Evolutionary conservation across 176 grass and related monocot genomes (phyloP), one percentile per base, ranked within the genome.

Genomic region (Oryza glaberrima): DNA sequence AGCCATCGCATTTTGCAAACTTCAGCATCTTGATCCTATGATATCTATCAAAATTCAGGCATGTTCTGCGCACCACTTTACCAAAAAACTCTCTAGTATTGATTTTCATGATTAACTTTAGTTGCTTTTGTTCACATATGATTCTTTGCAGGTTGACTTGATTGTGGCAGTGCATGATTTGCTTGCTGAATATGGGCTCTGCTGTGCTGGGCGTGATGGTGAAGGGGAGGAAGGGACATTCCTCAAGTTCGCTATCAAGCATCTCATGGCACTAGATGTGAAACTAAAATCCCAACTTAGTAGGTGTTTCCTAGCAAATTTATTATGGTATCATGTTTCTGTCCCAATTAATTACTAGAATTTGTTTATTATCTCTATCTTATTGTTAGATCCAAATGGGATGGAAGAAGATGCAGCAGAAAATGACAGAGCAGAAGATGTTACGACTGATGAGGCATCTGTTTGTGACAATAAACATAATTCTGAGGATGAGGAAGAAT

Each of bases 171-270:
- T 98, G 65, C 96, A 98, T 82, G 93, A 98, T 93, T 90, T 98
- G 81, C 89, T 98, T 80, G 93, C 96, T 76, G 96, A 98, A 49
- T 93, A 94, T 92, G 96, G 93, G 30, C 96, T 95, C 65, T 98
- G 96, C 73, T 98, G 89, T 85, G 88, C 96, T 67, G 93, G 93
- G 76, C 92, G 74, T 85, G 93, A 90, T 43, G 68, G 83, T 75
- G 84, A 90, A 88, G 89, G 96, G 32, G 93, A 95, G 85, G 96
- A 95, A 89, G 96, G 93, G 35, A 90, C 89, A 61, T 98, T 93
- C 83, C 91, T 98, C 64, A 98, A 95, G 60, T 98, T 98, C 73
- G 89, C 93, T 87, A 95, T 98, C 40, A 98, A 98, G 81, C 91
- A 98, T 90, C 91, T 98, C 44, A 94, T 98, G 88, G 85, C 93